A percentile compares a stretch with the other conserved stretches of the same genome.
Conservation (phyloP, 371 early-diverging fungal genomes). For the Dentiscutata heterogama region DNA sequence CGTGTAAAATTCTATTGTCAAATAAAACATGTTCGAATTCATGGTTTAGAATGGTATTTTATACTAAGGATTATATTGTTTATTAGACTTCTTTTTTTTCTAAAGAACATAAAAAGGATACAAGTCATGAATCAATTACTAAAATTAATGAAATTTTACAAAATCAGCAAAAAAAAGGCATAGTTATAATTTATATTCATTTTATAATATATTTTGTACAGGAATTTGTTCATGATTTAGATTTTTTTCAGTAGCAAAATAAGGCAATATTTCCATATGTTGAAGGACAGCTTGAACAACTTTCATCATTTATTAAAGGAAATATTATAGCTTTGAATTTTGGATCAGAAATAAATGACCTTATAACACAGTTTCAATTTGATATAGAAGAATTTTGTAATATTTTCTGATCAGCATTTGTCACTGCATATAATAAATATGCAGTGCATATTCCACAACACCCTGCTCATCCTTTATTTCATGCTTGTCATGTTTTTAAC, state of each 20-base stretch:
- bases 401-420: constrained; percentile 9
- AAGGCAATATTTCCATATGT: constrained; percentile 3
- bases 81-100: constrained; percentile 13
- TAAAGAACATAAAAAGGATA: background rate
- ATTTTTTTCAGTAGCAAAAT: constrained; percentile 27
- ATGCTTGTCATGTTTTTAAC: background rate
- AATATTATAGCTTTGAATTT: background rate
- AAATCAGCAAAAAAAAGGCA: background rate
- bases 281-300: background rate
- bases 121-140: background rate
- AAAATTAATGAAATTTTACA: background rate
- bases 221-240: background rate
- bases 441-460: background rate
- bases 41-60: constrained; percentile 9
- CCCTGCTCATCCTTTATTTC: background rate
- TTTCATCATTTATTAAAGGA: constrained; percentile 11
- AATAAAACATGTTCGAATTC: constrained; percentile 15
- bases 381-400: background rate
- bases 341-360: background rate
- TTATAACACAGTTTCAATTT: background rate
- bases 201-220: constrained; percentile 7
- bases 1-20: background rate
- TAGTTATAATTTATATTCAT: constrained; percentile 24
- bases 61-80: background rate
- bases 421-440: background rate